phyloP scores from a whole-genome alignment of 257 asterid genomes.

The Nicotiana tabacum region DNA sequence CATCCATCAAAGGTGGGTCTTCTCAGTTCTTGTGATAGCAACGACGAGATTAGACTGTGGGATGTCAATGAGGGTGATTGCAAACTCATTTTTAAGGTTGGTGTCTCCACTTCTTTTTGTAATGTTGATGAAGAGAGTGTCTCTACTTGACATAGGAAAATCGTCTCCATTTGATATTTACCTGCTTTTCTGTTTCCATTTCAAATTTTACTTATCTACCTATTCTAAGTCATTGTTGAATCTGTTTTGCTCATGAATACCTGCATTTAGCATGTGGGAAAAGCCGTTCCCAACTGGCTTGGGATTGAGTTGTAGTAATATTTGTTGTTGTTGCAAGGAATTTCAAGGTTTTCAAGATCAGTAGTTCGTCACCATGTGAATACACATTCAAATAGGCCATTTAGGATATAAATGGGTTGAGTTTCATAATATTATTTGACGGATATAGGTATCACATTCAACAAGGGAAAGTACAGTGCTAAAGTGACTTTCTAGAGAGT shows the following conservation, averaged over 20 bases:
- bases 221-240: not conserved
- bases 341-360: too few relatives aligned
- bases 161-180: not conserved
- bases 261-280: not conserved
- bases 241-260: not conserved
- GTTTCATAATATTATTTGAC: not conserved
- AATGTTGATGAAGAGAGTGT: not conserved
- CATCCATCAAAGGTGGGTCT: conserved; percentile 32
- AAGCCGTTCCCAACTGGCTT: not conserved
- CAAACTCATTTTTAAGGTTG: conserved; percentile 28
- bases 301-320: not conserved
- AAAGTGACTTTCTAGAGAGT: not conserved
- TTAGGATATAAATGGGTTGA: too few relatives aligned
- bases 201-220: not conserved
- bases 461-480: not conserved
- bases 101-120: not conserved
- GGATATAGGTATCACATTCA: not conserved
- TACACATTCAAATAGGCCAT: too few relatives aligned
- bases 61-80: conserved; percentile 20
- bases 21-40: conserved; percentile 37
- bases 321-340: too few relatives aligned
- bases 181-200: not conserved
- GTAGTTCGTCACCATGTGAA: too few relatives aligned
- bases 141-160: not conserved
- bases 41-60: conserved; percentile 41